phyloP scores from a whole-genome alignment of 148 eudicot species.

The Fallopia convolvulus region DNA sequence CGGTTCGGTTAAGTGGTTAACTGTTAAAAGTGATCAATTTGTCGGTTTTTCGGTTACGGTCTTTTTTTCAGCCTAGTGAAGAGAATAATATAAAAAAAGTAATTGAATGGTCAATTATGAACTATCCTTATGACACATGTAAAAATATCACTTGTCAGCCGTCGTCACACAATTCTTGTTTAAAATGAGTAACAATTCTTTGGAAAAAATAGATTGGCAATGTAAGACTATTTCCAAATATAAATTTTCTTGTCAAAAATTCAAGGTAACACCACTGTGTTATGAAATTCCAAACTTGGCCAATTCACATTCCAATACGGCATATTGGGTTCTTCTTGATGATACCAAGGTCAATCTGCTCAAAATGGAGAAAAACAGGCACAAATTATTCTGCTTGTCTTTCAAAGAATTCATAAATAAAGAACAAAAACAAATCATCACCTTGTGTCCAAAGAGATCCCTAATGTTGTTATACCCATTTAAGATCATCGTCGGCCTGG shows the following conservation, averaged over 20 bases:
- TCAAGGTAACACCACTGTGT: neutral
- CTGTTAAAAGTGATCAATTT: too few species aligned
- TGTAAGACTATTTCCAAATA: neutral
- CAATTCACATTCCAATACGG: constrained; percentile 53
- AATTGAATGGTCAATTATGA: too few species aligned
- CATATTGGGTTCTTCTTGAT: constrained; percentile 74
- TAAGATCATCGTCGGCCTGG: constrained; percentile 86
- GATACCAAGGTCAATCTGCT: constrained; percentile 74
- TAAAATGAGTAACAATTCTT: too few species aligned
- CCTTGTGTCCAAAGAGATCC: constrained; percentile 93
- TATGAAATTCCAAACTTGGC: neutral
- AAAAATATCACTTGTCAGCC: too few species aligned
- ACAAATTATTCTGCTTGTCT: neutral
- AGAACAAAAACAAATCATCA: constrained; percentile 13
- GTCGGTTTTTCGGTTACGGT: too few species aligned
- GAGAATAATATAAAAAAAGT: too few species aligned
- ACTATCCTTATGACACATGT: too few species aligned
- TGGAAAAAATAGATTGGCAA: neutral
- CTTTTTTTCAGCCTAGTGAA: too few species aligned
- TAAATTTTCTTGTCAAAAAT: neutral
- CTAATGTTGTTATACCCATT: constrained; percentile 80
- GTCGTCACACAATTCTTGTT: too few species aligned
- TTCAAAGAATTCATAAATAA: neutral
- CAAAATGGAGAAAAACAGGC: constrained; percentile 9
- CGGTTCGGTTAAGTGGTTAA: too few species aligned